Percentiles rank a stretch among this genome's conserved stretches.
Conservation (phyloP, 306 rosid genomes). For the Vigna nakashimae region DNA sequence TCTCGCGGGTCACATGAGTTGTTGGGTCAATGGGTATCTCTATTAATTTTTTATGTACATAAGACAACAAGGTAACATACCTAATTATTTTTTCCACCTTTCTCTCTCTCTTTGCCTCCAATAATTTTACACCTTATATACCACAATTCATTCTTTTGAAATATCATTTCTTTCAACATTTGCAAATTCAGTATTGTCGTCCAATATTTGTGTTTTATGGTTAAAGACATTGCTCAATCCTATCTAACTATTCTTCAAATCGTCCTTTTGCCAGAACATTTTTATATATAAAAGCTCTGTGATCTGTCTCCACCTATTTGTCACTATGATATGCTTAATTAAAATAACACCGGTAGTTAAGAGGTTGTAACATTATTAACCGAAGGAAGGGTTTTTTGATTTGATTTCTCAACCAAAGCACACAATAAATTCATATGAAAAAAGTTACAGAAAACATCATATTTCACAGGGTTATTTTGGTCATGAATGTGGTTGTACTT, state of each 20-base stretch:
- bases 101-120: not conserved
- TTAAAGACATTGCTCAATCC: not conserved
- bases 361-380: not conserved
- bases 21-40: not conserved
- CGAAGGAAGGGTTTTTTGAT: constrained; percentile 25
- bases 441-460: not conserved
- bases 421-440: not conserved
- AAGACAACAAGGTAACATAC: not conserved
- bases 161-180: too few relatives aligned
- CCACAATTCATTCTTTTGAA: too few relatives aligned
- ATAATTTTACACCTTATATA: too few relatives aligned
- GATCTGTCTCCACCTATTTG: not conserved
- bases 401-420: constrained; percentile 42
- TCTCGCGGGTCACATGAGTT: too few relatives aligned
- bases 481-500: not conserved
- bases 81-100: not conserved
- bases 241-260: not conserved
- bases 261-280: not conserved
- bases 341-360: constrained; percentile 15
- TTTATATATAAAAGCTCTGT: not conserved
- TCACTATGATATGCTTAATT: not conserved
- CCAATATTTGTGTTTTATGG: not conserved
- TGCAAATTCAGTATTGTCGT: not conserved
- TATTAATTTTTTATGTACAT: too few relatives aligned
- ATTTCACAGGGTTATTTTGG: not conserved